phyloP scores from a whole-genome alignment of 108 stramenopile genomes.

The Skeletonema costatum region DNA sequence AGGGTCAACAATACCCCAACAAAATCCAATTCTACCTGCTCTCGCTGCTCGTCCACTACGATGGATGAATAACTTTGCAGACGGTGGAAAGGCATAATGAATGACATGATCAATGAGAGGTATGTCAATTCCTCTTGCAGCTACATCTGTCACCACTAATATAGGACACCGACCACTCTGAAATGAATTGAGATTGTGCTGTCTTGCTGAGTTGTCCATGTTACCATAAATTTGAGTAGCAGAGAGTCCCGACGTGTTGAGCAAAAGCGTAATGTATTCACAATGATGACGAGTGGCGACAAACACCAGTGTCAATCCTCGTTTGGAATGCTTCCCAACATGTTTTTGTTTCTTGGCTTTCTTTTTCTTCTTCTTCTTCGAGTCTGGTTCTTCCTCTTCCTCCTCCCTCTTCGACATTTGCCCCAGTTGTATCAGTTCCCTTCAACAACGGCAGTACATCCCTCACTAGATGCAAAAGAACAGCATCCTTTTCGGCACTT shows the following conservation, averaged over 20 bases:
- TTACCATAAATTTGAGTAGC: conserved; percentile 94
- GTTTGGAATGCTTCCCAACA: conserved; percentile 47
- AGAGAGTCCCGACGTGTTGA: conserved; percentile 60
- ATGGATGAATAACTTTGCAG: conserved; percentile 96
- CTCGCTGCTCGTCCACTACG: conserved; percentile 93
- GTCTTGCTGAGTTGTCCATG: conserved; percentile 94
- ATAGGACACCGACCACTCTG: conserved; percentile 76
- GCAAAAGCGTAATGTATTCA: conserved; percentile 90
- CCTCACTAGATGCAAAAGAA: conserved; percentile 88
- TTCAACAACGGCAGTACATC: conserved; percentile 76
- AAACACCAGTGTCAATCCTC: conserved; percentile 89
- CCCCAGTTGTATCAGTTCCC: conserved; percentile 12
- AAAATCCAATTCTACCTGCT: conserved; percentile 90
- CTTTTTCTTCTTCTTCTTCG: conserved; percentile 24
- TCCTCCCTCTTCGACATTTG: conserved; percentile 18
- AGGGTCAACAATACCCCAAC: conserved; percentile 93
- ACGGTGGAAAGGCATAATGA: conserved; percentile 95
- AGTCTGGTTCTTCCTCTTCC: conserved; percentile 21
- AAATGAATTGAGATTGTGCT: conserved; percentile 88
- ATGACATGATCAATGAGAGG: conserved; percentile 98
- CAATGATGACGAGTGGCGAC: conserved; percentile 97
- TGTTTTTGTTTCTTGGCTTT: conserved; percentile 36
- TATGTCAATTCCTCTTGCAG: conserved; percentile 97
- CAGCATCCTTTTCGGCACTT: conserved; percentile 93
- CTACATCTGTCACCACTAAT: conserved; percentile 98